A percentile compares a stretch with the other conserved stretches of the same genome.
phyloP scores from a whole-genome alignment of 1,139 yeast species.

The Suhomyces atakaporum region DNA sequence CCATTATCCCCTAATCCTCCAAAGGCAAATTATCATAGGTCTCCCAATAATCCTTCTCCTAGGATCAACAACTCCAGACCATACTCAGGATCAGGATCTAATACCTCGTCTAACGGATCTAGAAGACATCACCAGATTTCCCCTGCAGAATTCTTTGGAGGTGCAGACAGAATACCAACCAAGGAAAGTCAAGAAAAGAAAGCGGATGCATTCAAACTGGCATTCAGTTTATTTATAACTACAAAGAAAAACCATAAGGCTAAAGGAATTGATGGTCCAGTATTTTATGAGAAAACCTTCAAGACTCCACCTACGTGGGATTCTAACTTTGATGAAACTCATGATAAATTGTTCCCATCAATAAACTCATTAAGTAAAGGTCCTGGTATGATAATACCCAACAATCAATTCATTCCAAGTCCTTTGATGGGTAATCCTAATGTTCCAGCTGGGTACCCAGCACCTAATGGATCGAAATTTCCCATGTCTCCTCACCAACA shows the following conservation, averaged over 20 bases:
- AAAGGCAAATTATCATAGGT: slow-evolving; percentile 25
- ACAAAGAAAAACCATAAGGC: slow-evolving; percentile 38
- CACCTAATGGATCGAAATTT: slow-evolving; percentile 19
- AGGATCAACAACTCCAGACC: slow-evolving; percentile 38
- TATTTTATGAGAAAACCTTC: slow-evolving; percentile 58
- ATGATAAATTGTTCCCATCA: slow-evolving; percentile 47
- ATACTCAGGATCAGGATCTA: slow-evolving; percentile 20
- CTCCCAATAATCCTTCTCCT: slow-evolving; percentile 40
- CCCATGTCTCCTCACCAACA: slow-evolving; percentile 24
- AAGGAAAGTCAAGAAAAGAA: slow-evolving; percentile 41
- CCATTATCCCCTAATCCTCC: slow-evolving; percentile 37
- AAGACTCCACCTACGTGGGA: slow-evolving; percentile 83
- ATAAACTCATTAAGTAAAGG: slow-evolving; percentile 14
- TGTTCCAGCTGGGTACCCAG: slow-evolving; percentile 21
- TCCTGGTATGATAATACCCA: slow-evolving; percentile 22
- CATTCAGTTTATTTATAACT: slow-evolving; percentile 61
- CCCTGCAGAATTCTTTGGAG: slow-evolving; percentile 53
- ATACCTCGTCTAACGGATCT: slow-evolving; percentile 19
- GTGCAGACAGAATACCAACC: slow-evolving; percentile 48
- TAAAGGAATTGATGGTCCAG: slow-evolving; percentile 26
- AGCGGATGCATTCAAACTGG: slow-evolving; percentile 38
- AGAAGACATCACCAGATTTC: slow-evolving; percentile 46
- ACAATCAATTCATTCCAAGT: slow-evolving; percentile 35
- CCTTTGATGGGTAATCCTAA: slow-evolving; percentile 34
- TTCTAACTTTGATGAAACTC: slow-evolving; percentile 56